Evolutionary conservation across 805 yeast genomes (phyloP).

Genomic region (Cyberlindnera galapagoensis): DNA sequence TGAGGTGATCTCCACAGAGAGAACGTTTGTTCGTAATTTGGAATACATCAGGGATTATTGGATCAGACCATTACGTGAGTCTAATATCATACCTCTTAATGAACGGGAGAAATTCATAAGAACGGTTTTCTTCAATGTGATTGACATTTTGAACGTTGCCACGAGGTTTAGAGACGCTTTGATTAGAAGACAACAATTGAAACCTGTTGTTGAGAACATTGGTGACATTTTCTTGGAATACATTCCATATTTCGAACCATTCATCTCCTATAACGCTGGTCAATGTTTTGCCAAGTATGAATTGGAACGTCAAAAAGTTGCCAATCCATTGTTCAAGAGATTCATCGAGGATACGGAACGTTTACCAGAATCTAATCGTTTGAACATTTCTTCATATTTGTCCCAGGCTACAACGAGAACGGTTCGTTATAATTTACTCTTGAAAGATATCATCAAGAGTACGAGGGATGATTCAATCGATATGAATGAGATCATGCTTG

Average conservation of each 20-base stretch:
- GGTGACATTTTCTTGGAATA: constrained; percentile 85
- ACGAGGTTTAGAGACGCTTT: constrained; percentile 83
- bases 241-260: constrained; percentile 86
- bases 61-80: constrained; percentile 83
- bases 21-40: constrained; percentile 90
- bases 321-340: constrained; percentile 85
- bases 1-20: constrained; percentile 88
- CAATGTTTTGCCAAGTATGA: constrained; percentile 94
- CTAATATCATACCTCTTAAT: constrained; percentile 79
- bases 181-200: constrained; percentile 76
- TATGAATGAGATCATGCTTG: constrained; percentile 49
- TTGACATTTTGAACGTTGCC: constrained; percentile 80
- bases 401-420: constrained; percentile 96
- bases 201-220: constrained; percentile 76
- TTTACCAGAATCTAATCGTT: constrained; percentile 76
- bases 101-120: constrained; percentile 88
- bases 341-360: constrained; percentile 89
- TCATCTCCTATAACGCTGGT: constrained; percentile 88
- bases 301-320: constrained; percentile 87
- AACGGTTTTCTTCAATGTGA: constrained; percentile 85
- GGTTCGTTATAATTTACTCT: constrained; percentile 83
- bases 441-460: constrained; percentile 75
- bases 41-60: constrained; percentile 92
- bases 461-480: constrained; percentile 76
- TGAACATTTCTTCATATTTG: constrained; percentile 87